Percentiles rank a stretch among this genome's conserved stretches.
Evolutionary conservation across 805 yeast genomes (phyloP).

Genomic region (Candida montana): DNA sequence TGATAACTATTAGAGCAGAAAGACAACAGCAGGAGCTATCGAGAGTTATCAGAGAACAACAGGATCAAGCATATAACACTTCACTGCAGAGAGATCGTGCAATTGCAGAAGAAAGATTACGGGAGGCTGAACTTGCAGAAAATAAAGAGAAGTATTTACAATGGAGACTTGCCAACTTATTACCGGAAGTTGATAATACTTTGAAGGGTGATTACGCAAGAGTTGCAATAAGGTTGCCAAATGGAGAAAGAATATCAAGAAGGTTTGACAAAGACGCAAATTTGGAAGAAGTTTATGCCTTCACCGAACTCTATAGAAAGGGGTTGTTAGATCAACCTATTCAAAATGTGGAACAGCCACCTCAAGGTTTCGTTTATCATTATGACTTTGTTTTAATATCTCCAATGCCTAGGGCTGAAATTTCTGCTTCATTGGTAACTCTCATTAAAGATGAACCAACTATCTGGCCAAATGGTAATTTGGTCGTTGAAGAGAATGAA

Average conservation of each 20-base stretch:
- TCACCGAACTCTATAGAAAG: constrained; percentile 47
- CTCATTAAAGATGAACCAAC: constrained; percentile 37
- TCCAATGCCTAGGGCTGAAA: constrained; percentile 50
- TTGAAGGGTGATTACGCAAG: constrained; percentile 39
- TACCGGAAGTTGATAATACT: constrained; percentile 26
- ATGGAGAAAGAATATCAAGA: constrained; percentile 54
- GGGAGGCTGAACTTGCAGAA: constrained; percentile 17
- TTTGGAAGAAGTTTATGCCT: constrained; percentile 66
- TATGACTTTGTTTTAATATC: constrained; percentile 47
- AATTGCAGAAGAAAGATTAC: constrained; percentile 38
- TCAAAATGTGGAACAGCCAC: constrained; percentile 24
- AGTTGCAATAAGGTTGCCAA: constrained; percentile 62
- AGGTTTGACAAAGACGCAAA: constrained; percentile 40
- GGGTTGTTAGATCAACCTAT: constrained; percentile 23
- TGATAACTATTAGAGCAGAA: constrained; percentile 57
- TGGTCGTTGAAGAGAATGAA: constrained; percentile 41
- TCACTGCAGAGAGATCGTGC: constrained; percentile 65
- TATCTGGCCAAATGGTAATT: constrained; percentile 61
- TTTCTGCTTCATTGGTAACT: constrained; percentile 27
- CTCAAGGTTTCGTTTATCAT: constrained; percentile 37
- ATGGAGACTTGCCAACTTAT: constrained; percentile 38
- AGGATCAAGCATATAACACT: constrained; percentile 70
- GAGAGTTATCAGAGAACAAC: constrained; percentile 58
- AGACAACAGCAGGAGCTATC: constrained; percentile 55
- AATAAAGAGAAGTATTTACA: constrained; percentile 38